Evolutionary conservation across 495 filamentous ascomycete species (phyloP), one percentile per base, ranked within the genome.

Genomic region (Penicillium pancosmium): DNA sequence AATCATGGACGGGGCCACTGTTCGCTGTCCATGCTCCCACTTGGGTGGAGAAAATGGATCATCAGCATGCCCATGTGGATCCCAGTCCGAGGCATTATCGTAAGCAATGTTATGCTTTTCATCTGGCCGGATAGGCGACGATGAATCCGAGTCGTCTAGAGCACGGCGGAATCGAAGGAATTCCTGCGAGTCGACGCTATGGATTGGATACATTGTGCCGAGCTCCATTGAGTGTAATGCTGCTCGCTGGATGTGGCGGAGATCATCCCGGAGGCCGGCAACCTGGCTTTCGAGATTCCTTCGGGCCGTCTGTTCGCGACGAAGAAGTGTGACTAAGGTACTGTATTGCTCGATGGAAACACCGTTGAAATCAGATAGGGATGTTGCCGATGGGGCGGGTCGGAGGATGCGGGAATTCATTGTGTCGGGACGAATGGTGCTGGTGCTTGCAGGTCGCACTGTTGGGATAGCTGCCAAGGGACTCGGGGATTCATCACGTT

Each of bases 321-420:
- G 79, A 18, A 86, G 71, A 0, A 84, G 73, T n/a, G 75, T 78
- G 27, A 85, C 74, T 10, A 86, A 69, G 0, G 80, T 78, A 56
- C 76, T 83, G 62, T 84, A 85, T 52, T 86, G 81, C 52, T 84
- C 81, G 44, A 84, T 77, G 13, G 80, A 84, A 38, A 86, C 76
- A 18, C 66, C 70, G 25, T 67, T 54, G 33, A 64, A 64, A 27
- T 79, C 73, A 15, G 53, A 65, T 18, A 75, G 35, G 0, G 76
- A 76, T 5, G 67, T 67, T 6, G 67, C 55, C 1, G 77, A 78
- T 4, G 73, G 66, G 7, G 69, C 62, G 16, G 62, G 55, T 52
- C 71, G 77, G 15, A 72, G 44, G 8, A 64, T 67, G 15, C 68
- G 65, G 6, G 73, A 61, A 23, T 65, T 60, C 43, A 68, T 60